A percentile compares a stretch with the other conserved stretches of the same genome.
Evolutionary conservation across 768 basidiomycete species (phyloP).

Genomic region (Tulasnella sp.): DNA sequence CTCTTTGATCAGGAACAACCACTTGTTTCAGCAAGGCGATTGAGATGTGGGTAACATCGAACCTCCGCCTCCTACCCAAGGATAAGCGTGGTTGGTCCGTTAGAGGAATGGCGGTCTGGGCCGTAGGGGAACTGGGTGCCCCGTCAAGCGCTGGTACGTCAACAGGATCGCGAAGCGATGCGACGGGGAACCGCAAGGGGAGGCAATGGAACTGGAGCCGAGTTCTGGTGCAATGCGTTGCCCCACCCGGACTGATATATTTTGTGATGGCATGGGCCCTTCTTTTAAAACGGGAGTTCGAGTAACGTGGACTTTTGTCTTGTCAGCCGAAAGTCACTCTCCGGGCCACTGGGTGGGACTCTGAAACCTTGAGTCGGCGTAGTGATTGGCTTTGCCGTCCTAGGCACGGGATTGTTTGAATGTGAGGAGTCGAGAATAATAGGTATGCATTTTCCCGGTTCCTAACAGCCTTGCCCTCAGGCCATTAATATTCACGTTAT

Average conservation of each 20-base stretch:
- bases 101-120: not conserved
- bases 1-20: not conserved
- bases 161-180: not conserved
- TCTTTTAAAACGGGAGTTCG: constrained; percentile 32
- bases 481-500: too few species aligned
- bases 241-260: constrained; percentile 66
- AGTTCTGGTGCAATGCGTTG: constrained; percentile 53
- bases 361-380: too few species aligned
- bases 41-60: constrained; percentile 94
- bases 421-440: too few species aligned
- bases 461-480: too few species aligned
- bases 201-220: constrained; percentile 67
- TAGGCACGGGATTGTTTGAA: too few species aligned
- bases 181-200: not conserved
- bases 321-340: not conserved
- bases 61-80: constrained; percentile 35
- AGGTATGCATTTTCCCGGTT: too few species aligned
- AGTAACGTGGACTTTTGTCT: not conserved
- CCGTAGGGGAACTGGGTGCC: not conserved
- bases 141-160: not conserved
- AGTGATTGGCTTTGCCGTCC: too few species aligned
- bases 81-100: not conserved
- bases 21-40: constrained; percentile 45
- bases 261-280: constrained; percentile 67
- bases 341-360: too few species aligned